Evolutionary conservation across 768 basidiomycete genomes (phyloP), one percentile per base, ranked within the genome.

Genomic region (Chalciporus piperatus): DNA sequence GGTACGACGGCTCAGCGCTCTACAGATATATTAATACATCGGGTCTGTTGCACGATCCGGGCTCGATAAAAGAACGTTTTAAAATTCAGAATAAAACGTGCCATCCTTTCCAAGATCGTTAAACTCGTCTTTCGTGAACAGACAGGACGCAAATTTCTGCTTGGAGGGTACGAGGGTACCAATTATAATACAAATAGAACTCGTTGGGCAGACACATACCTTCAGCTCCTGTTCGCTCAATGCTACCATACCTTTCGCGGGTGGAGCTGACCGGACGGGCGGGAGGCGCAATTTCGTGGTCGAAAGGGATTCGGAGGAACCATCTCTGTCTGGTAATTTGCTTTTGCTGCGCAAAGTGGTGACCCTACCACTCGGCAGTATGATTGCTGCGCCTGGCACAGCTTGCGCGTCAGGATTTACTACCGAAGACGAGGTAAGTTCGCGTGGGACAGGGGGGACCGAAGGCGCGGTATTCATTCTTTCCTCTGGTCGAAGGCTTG

Each of bases 71-170:
- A 30, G 13, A 32, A 37, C 5, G 58, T 30, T 20, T 56, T 56
- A 67, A 53, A 54, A 60, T 20, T 68, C 66, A 14, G 62, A 68
- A 38, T 70, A 58, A 51, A 69, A 70, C 11, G 48, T 41, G 19
- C 66, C 66, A 5, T 55, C 52, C 20, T 62, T 61, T 49, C 62
- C 69, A 27, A 76, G 47, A 17, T 66, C 1, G 2, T 51, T 63
- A 3, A 74, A 55, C 45, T 76, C 74, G 22, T 66, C 60, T 14
- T 71, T 65, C 40, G 62, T 64, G 8, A 76, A 56, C 2, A 77
- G 50, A 49, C 74, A 75, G 17, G 71, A 70, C 6, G 67, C 71
- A 48, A 71, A 74, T 9, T 48, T 51, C 56, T 64, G 61, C 55
- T 59, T 47, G 32, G 63, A 66, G 7, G 14, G 14, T 6, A 37